phyloP scores from a whole-genome alignment of 371 early-diverging fungal species.

The Mortierella sp. region DNA sequence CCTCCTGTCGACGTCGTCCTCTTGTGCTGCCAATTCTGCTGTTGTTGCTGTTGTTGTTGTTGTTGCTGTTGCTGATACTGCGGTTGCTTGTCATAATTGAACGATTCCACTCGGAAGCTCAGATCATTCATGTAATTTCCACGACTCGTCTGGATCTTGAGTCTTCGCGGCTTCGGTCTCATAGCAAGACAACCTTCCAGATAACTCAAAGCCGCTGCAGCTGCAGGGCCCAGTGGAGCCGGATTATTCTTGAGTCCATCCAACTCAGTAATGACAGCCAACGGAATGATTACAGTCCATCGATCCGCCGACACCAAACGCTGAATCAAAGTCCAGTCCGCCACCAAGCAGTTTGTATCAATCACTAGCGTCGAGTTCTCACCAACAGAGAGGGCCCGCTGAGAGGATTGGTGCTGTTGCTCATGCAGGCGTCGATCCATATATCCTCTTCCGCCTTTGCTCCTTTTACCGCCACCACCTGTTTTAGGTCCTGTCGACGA shows the following conservation, averaged over 20 bases:
- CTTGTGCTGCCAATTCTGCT: conserved; percentile 15
- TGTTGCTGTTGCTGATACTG: conserved; percentile 15
- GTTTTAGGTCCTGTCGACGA: background rate
- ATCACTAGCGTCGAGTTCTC: conserved; percentile 68
- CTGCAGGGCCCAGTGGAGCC: conserved; percentile 65
- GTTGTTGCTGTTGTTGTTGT: conserved; percentile 14
- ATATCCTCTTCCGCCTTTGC: conserved; percentile 16
- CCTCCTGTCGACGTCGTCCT: conserved; percentile 14
- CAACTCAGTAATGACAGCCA: conserved; percentile 74
- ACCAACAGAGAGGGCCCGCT: conserved; percentile 36
- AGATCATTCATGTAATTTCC: conserved; percentile 73
- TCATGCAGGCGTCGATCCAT: conserved; percentile 17
- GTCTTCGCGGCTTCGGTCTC: conserved; percentile 41
- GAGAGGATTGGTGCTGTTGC: conserved; percentile 35
- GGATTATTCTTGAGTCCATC: conserved; percentile 71
- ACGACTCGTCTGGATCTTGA: conserved; percentile 73
- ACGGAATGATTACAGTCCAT: conserved; percentile 71
- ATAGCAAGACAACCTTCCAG: conserved; percentile 61
- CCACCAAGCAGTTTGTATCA: conserved; percentile 78
- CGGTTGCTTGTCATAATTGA: conserved; percentile 59
- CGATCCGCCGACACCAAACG: conserved; percentile 63
- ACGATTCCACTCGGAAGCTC: conserved; percentile 72
- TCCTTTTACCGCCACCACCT: conserved; percentile 5
- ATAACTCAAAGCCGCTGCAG: conserved; percentile 62
- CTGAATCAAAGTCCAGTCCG: conserved; percentile 65